Conservation (phyloP, 805 yeast species). For the Starmerella etchellsii region DNA sequence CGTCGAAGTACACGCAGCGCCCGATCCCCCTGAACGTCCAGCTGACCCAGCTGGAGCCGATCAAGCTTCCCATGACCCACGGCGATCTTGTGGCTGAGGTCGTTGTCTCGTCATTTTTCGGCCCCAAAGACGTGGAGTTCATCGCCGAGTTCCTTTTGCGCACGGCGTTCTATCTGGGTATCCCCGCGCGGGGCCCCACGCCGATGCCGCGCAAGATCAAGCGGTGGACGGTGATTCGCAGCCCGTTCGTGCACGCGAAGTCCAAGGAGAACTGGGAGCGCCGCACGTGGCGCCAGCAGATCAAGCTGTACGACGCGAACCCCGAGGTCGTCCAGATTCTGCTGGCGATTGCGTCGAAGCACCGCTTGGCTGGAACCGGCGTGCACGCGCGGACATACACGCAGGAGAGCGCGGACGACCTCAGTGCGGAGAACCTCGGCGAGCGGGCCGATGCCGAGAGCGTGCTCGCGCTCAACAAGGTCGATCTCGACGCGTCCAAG, state of each 20-base stretch:
- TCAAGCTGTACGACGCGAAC: constrained; percentile 72
- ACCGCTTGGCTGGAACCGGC: constrained; percentile 71
- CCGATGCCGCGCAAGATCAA: constrained; percentile 60
- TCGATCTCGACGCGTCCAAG: constrained; percentile 18
- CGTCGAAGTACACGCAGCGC: constrained; percentile 11
- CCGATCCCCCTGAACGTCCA: constrained; percentile 64
- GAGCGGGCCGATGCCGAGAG: constrained; percentile 17
- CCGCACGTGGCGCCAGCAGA: constrained; percentile 60
- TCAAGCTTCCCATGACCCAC: constrained; percentile 50
- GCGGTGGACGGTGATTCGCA: constrained; percentile 83
- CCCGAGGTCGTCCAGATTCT: constrained; percentile 74
- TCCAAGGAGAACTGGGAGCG: constrained; percentile 90
- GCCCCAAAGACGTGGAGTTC: constrained; percentile 55
- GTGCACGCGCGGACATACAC: constrained; percentile 58
- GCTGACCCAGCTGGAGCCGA: constrained; percentile 67
- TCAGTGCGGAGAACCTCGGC: constrained; percentile 26
- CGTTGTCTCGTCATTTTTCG: constrained; percentile 53
- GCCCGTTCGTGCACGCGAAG: constrained; percentile 91
- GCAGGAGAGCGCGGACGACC: constrained; percentile 31
- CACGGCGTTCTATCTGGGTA: constrained; percentile 79
- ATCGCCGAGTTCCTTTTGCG: constrained; percentile 77
- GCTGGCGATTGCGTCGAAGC: constrained; percentile 63
- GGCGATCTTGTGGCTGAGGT: constrained; percentile 72
- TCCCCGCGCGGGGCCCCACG: constrained; percentile 67
- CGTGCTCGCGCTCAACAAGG: constrained; percentile 22